Conservation (phyloP, 139 green algal genomes). For the Tetradesmus lagerheimii region DNA sequence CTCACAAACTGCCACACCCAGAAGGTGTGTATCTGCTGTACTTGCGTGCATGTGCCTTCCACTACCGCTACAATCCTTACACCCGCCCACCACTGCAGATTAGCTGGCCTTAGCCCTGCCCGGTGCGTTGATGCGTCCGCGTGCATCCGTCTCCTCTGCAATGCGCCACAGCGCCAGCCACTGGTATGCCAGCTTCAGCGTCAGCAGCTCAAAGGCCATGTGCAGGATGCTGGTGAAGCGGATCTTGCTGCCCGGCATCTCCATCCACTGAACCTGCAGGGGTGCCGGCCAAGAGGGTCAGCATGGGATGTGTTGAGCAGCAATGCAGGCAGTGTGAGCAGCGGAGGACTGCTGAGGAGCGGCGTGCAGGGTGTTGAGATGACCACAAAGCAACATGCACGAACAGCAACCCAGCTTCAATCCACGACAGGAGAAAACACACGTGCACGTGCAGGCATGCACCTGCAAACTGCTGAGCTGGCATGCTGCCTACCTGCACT, state of each 20-base stretch:
- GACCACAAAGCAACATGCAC: background rate
- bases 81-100: background rate
- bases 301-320: background rate
- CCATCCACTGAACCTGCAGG: constrained; percentile 91
- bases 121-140: background rate
- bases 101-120: background rate
- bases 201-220: constrained; percentile 91
- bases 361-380: background rate
- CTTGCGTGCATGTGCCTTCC: too few species aligned
- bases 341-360: too few species aligned
- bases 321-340: background rate
- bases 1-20: too few species aligned
- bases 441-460: background rate
- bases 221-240: constrained; percentile 86
- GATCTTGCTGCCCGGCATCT: constrained; percentile 98
- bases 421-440: background rate
- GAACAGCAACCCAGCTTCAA: background rate
- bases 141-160: constrained; percentile 23
- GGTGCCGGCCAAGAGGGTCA: background rate
- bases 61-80: too few species aligned
- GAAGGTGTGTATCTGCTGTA: too few species aligned
- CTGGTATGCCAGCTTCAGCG: constrained; percentile 46
- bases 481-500: constrained; percentile 44
- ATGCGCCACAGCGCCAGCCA: constrained; percentile 45
- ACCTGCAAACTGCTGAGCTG: background rate